phyloP scores from a whole-genome alignment of 768 basidiomycete genomes.

The Termitomyces sp. region DNA sequence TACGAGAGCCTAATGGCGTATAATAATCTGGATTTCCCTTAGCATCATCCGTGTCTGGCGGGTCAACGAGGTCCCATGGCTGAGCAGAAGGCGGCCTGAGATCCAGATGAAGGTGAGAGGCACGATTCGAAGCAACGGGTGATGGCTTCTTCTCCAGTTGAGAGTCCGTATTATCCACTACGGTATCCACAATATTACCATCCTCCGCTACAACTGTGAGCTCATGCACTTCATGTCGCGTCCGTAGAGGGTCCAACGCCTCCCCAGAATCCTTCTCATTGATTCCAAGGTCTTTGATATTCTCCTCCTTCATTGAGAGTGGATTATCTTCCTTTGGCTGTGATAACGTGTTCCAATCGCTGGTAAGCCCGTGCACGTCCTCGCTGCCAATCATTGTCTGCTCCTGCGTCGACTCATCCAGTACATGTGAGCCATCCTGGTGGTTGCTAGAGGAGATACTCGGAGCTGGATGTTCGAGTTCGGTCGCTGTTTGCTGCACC shows the following conservation, averaged over 20 bases:
- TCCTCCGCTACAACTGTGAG: slow-evolving; percentile 19
- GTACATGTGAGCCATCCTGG: not conserved
- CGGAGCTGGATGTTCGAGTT: not conserved
- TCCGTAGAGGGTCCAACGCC: slow-evolving; percentile 8
- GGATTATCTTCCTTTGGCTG: not conserved
- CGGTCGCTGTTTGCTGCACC: not conserved
- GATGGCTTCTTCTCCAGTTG: slow-evolving; percentile 24
- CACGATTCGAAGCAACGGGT: slow-evolving; percentile 25
- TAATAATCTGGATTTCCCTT: slow-evolving; percentile 35
- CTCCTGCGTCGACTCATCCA: slow-evolving; percentile 18
- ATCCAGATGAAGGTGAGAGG: slow-evolving; percentile 47
- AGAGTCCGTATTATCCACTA: slow-evolving; percentile 21
- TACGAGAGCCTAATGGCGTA: slow-evolving; percentile 38
- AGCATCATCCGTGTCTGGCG: slow-evolving; percentile 38
- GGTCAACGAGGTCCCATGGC: slow-evolving; percentile 62
- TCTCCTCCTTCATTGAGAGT: not conserved
- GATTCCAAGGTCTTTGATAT: not conserved
- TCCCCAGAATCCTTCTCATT: slow-evolving; percentile 4
- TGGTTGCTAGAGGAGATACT: not conserved
- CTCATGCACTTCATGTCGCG: slow-evolving; percentile 9
- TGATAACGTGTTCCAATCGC: slow-evolving; percentile 2
- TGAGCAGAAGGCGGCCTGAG: slow-evolving; percentile 52
- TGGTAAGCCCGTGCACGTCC: slow-evolving; percentile 1
- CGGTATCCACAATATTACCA: slow-evolving; percentile 21
- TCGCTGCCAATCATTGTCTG: slow-evolving; percentile 21